Evolutionary conservation across 2,329 filamentous ascomycete genomes (phyloP).

Genomic region (Ceratocystis cacaofunesta): DNA sequence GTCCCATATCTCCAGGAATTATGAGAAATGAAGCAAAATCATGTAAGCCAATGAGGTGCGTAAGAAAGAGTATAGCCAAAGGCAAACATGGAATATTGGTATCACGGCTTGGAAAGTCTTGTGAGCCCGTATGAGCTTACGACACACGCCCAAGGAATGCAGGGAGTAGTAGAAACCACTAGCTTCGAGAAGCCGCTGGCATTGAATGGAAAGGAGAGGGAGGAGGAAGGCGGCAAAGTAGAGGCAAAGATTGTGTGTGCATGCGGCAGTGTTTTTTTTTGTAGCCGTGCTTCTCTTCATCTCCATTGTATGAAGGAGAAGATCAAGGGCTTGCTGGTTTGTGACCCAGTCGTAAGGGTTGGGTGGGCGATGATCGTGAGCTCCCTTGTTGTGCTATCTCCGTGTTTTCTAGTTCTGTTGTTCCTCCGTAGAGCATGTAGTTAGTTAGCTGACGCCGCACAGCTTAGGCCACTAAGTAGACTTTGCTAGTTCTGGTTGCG

Average conservation of each 20-base stretch:
- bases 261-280: not conserved
- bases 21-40: not conserved
- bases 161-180: not conserved
- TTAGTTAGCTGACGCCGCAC: not conserved
- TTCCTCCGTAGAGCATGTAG: not conserved
- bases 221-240: not conserved
- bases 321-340: not conserved
- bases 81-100: not conserved
- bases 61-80: not conserved
- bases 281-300: not conserved
- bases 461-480: not conserved
- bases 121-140: not conserved
- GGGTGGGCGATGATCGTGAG: not conserved
- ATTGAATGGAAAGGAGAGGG: not conserved
- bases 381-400: not conserved
- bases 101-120: not conserved
- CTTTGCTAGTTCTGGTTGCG: not conserved
- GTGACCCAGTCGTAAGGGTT: not conserved
- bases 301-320: not conserved
- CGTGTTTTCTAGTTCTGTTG: not conserved
- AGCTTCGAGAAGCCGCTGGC: not conserved
- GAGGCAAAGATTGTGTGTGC: not conserved
- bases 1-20: not conserved
- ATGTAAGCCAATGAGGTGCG: not conserved
- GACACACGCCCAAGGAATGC: not conserved